Percentiles rank a stretch among this genome's conserved stretches.
These are phyloP conservation scores for Piromyces sp. DNA, from an alignment of 192 early-diverging fungal genomes.

Conservation along the genomic window DNA sequence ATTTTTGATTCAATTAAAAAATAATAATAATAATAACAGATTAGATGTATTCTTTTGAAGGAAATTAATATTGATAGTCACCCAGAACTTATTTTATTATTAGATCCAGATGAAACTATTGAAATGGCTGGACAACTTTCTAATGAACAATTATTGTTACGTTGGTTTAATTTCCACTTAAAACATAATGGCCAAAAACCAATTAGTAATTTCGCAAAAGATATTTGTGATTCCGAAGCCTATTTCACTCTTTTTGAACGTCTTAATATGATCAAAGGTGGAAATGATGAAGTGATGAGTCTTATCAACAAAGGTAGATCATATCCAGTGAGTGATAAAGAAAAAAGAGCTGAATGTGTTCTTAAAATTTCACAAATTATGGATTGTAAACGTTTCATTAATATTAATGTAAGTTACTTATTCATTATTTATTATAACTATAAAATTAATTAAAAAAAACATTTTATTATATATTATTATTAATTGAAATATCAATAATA, in stretches of 20 bases:
- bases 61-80: constrained; percentile 94
- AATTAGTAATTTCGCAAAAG: not conserved
- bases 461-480: too few species aligned
- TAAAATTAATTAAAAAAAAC: too few species aligned
- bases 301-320: not conserved
- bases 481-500: too few species aligned
- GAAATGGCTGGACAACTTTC: constrained; percentile 89
- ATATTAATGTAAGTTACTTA: not conserved
- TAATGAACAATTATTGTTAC: constrained; percentile 77
- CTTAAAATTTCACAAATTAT: not conserved
- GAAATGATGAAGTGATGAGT: not conserved
- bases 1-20: too few species aligned
- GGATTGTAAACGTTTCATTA: not conserved
- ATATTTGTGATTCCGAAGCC: not conserved
- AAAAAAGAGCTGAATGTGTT: not conserved
- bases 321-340: not conserved
- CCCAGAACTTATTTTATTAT: constrained; percentile 87
- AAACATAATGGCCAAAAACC: constrained; percentile 52
- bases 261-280: not conserved
- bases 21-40: too few species aligned
- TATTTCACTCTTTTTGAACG: not conserved
- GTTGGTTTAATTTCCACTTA: constrained; percentile 99
- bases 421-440: too few species aligned
- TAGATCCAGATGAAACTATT: constrained; percentile 81
- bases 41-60: not conserved